Evolutionary conservation across 768 basidiomycete genomes (phyloP).

Genomic region (Boletus reticulatus): DNA sequence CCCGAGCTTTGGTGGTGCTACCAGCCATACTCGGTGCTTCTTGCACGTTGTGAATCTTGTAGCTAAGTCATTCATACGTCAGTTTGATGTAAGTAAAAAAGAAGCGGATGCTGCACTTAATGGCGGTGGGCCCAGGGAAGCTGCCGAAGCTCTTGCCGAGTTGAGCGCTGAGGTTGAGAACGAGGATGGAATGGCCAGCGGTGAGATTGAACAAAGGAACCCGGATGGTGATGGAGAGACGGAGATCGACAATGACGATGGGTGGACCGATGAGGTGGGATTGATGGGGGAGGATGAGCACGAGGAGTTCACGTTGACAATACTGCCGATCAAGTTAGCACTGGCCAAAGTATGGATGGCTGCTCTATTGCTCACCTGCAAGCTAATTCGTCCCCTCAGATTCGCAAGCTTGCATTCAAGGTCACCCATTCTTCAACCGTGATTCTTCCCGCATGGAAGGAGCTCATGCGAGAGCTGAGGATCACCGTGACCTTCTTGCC

Average conservation of each 20-base stretch:
- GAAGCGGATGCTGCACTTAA: not conserved
- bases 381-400: slow-evolving; percentile 14
- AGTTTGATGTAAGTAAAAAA: not conserved
- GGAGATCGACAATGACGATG: slow-evolving; percentile 12
- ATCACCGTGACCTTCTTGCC: no score
- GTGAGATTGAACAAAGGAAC: no score
- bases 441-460: slow-evolving; percentile 19
- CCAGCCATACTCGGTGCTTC: not conserved
- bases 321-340: slow-evolving; percentile 24
- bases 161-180: not conserved
- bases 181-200: not conserved
- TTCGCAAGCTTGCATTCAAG: slow-evolving; percentile 10
- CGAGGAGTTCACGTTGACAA: not conserved
- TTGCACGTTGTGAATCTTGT: not conserved
- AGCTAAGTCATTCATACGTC: not conserved
- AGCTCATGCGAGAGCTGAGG: no score
- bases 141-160: not conserved
- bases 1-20: no score
- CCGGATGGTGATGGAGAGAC: not conserved
- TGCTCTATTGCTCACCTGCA: not conserved
- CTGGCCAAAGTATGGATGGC: slow-evolving; percentile 18
- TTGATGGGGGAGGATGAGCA: slow-evolving; percentile 11
- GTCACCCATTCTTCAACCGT: slow-evolving; percentile 15
- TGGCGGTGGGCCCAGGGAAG: not conserved
- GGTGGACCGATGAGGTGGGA: slow-evolving; percentile 27